Base-by-base conservation (phyloP, 768 basidiomycete genomes). In the Amanita brunnescens region DNA sequence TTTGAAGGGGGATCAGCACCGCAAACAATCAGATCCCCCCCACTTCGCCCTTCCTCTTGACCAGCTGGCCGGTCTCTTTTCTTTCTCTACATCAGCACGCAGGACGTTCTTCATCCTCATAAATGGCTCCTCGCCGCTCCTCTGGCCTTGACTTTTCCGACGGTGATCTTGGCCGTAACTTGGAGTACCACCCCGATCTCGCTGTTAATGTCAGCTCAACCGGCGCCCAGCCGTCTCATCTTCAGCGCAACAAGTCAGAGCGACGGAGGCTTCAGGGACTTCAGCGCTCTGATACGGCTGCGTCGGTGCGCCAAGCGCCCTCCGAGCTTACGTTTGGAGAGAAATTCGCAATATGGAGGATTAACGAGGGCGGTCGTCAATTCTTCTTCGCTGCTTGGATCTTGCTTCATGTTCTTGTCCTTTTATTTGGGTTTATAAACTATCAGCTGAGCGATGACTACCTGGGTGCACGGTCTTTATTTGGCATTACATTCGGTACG, bases 221-320 rank as follows among this genome's bases (percentile, higher is more conserved):
- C 14, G 55, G 63, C 26, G 60, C 61, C 16, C 62, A 66, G 26
- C 69, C 76, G 4, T 62, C 64, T 26, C 74, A 85, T 61, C 76
- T 95, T 18, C 81, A 83, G 63, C 79, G 91, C 58, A 95, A 95
- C 70, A 90, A 85, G 72, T 79, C 86, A 0, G 94, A 96, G 72
- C 79, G 88, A 55, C 68, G 72, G 55, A 75, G 93, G 46, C 70
- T 95, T 16, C 94, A 96, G 64, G 89, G 90, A 3, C 76, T 96
- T 38, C 88, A 94, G 67, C 76, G 84, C 48, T 67, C 74, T 2
- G 70, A 75, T 56, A 77, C 77, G 9, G 64, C 57, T 23, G 56
- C 64, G 13, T 63, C 69, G 1, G 54, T 51, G 1, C 50, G 57
- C 32, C 61, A 60, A 5, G 61, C 57, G 5, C 60, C 63, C 0